Percentiles rank a stretch among this genome's conserved stretches.
These are phyloP conservation scores for Myxozyma neotropica DNA, from an alignment of 805 yeast species.

Conservation along the genomic window DNA sequence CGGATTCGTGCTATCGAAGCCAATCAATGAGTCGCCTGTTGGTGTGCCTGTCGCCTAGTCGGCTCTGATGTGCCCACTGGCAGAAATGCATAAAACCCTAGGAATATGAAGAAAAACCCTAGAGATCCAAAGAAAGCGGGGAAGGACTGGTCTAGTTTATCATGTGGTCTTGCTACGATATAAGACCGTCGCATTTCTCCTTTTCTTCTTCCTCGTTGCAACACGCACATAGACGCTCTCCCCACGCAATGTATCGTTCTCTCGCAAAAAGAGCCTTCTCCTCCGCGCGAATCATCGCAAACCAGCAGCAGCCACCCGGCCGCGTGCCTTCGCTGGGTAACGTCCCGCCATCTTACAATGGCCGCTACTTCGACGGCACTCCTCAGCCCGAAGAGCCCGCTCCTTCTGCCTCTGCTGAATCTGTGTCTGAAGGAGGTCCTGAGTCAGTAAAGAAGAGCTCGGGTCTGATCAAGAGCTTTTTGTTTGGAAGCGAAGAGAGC, in stretches of 20 bases:
- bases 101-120: too few relatives aligned
- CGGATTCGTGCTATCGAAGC: too few relatives aligned
- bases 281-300: background rate
- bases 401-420: background rate
- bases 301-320: constrained; percentile 10
- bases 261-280: background rate
- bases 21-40: too few relatives aligned
- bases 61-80: too few relatives aligned
- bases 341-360: constrained; percentile 30
- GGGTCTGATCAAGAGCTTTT: constrained; percentile 43
- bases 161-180: too few relatives aligned
- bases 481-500: constrained; percentile 45
- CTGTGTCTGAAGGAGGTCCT: background rate
- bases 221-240: background rate
- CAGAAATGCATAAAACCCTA: too few relatives aligned
- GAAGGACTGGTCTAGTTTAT: too few relatives aligned
- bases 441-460: constrained; percentile 16
- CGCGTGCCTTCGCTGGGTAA: constrained; percentile 31
- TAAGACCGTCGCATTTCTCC: background rate
- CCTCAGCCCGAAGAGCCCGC: constrained; percentile 7
- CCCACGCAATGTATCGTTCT: background rate
- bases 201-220: background rate
- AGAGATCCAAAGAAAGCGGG: too few relatives aligned
- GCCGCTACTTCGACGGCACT: constrained; percentile 27
- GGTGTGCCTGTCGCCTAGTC: too few relatives aligned